Percentiles rank a stretch among this genome's conserved stretches.
phyloP scores from a whole-genome alignment of 495 filamentous ascomycete species.

The Penicillium malachiteum region DNA sequence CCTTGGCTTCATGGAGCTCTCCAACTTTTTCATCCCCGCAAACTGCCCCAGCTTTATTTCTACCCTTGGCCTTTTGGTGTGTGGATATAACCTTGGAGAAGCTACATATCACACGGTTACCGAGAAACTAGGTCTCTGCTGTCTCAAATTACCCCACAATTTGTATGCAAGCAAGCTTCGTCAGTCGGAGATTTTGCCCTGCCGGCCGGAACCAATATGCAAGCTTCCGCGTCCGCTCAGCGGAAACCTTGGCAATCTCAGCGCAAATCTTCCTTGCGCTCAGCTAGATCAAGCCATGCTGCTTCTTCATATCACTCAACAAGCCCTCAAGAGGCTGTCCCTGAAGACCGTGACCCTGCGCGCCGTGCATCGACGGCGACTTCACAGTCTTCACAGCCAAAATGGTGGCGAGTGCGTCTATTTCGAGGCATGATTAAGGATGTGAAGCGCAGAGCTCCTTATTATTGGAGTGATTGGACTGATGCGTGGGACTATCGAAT shows the following conservation, averaged over 20 bases:
- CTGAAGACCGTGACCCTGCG: constrained; percentile 5
- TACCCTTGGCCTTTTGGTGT: neutral
- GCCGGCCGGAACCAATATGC: constrained; percentile 26
- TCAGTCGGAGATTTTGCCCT: constrained; percentile 24
- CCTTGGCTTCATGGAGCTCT: constrained; percentile 16
- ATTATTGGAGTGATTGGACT: constrained; percentile 73
- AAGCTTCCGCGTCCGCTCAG: constrained; percentile 27
- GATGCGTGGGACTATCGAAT: constrained; percentile 87
- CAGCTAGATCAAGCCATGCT: constrained; percentile 16
- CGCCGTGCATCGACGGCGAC: constrained; percentile 12
- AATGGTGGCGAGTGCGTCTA: constrained; percentile 62
- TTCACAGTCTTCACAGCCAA: constrained; percentile 18
- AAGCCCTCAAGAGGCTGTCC: constrained; percentile 7
- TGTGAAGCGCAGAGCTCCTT: constrained; percentile 68
- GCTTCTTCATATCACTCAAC: constrained; percentile 12
- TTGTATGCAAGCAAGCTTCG: constrained; percentile 20
- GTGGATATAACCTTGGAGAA: too few relatives aligned
- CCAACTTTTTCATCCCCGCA: constrained; percentile 11
- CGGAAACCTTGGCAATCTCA: constrained; percentile 34
- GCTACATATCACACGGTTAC: neutral
- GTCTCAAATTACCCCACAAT: neutral
- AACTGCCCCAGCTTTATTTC: neutral
- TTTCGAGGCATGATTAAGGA: constrained; percentile 71
- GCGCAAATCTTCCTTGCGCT: constrained; percentile 21
- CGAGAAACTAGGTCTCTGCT: too few relatives aligned